Evolutionary conservation across 352 stramenopile species (phyloP).

Genomic region (Globisporangium takayamanum): DNA sequence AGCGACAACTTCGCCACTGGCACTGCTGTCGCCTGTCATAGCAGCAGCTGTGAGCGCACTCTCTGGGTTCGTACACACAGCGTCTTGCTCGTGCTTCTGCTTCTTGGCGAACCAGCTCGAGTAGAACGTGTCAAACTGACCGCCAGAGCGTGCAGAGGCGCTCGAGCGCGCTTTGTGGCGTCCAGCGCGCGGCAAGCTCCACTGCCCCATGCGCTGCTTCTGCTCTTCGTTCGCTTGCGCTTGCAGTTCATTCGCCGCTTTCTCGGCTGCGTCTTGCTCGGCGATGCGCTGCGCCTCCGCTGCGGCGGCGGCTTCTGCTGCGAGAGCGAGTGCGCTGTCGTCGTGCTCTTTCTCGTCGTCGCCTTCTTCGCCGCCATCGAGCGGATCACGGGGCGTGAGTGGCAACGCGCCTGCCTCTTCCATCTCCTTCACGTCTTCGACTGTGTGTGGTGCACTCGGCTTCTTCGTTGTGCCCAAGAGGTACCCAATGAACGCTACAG

Average conservation of each 20-base stretch:
- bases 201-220: conserved; percentile 65
- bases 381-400: conserved; percentile 11
- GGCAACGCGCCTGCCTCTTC: conserved; percentile 7
- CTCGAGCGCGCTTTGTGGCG: conserved; percentile 38
- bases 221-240: conserved; percentile 37
- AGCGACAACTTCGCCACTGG: neutral
- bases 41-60: neutral
- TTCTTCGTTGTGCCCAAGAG: conserved; percentile 11
- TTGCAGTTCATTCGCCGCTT: conserved; percentile 14
- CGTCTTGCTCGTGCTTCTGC: conserved; percentile 26
- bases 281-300: conserved; percentile 12
- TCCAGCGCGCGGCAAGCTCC: conserved; percentile 48
- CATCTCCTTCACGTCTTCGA: conserved; percentile 10
- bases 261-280: conserved; percentile 15
- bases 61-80: conserved; percentile 7
- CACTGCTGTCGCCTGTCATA: neutral
- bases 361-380: conserved; percentile 41
- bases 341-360: conserved; percentile 35
- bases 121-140: conserved; percentile 69
- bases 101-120: conserved; percentile 69
- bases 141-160: conserved; percentile 30
- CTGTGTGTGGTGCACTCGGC: neutral
- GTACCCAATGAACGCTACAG: conserved; percentile 7
- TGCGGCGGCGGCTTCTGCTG: conserved; percentile 7
- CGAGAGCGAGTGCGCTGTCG: neutral